Evolutionary conservation across 257 asterid genomes (phyloP), one percentile per base, ranked within the genome.

Genomic region (Thymus mandschuricus): DNA sequence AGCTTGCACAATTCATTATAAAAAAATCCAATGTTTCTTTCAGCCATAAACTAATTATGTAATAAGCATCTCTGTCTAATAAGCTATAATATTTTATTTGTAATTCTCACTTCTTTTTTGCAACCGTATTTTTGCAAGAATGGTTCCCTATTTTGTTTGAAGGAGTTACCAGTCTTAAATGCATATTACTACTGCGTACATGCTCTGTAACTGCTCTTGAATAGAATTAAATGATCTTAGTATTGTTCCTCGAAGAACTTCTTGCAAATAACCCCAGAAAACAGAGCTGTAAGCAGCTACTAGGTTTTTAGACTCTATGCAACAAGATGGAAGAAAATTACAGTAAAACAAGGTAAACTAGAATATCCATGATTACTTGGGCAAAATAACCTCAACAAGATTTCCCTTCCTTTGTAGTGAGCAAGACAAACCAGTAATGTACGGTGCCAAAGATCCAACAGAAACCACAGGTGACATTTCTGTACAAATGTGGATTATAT

Each of bases 381-480:
- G 96, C 82, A 89, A 81, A 80, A 91, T 84, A 87, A 91, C 95
- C 87, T 91, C 97, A 12, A 91, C 97, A 71, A 89, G 80, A 74
- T 89, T 78, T 78, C 96, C 97, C 81, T 77, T 81, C 79, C 84
- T 86, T 78, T 86, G 97, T 60, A 91, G 83, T 41, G 96, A 90
- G 73, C 86, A 48, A 73, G 96, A 89, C 64, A 86, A 70, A 64
- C 89, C 95, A 8, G 95, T 86, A 48, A 91, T 80, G 66, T 91
- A 89, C 70, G 88, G 74, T 55, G 92, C 96, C 86, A 91, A 83
- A 71, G 90, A 74, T 79, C 96, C 92, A 79, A 83, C 88, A 43
- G 88, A 86, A 30, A 81, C 87, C 74, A 91, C 85, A 21, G 97
- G 97, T 72, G 85, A 92, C 97, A 91, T 91, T 85, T 91, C 97